Percentiles rank a stretch among this genome's conserved stretches.
These are phyloP conservation scores for Omphalotus guepiniiformis DNA, from an alignment of 768 basidiomycete species.

Conservation along the genomic window DNA sequence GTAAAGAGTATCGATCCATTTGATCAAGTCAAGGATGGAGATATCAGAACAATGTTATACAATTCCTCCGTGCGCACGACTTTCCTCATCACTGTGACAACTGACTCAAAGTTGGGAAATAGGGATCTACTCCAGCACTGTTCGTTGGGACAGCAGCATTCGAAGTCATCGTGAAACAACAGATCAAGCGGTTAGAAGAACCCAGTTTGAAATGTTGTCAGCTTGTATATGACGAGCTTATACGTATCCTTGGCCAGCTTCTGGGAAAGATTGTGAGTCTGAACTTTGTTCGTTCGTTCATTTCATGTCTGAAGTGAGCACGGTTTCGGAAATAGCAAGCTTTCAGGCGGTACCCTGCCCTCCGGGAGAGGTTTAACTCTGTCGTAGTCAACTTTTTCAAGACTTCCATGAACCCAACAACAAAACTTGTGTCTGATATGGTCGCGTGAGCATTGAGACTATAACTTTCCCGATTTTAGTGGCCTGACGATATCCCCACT, in stretches of 20 bases:
- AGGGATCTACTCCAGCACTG: constrained; percentile 94
- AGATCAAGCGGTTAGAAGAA: constrained; percentile 95
- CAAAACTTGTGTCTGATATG: constrained; percentile 90
- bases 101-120: too few species aligned
- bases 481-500: neutral
- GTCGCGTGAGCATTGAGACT: constrained; percentile 63
- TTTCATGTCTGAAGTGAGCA: neutral
- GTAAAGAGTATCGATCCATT: constrained; percentile 96
- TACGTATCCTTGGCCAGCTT: constrained; percentile 90
- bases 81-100: neutral
- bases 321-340: constrained; percentile 60
- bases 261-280: constrained; percentile 79
- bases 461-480: neutral
- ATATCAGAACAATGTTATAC: constrained; percentile 93
- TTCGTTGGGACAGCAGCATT: constrained; percentile 98
- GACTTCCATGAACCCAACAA: constrained; percentile 88
- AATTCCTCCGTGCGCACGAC: constrained; percentile 84
- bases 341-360: constrained; percentile 95
- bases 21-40: constrained; percentile 98
- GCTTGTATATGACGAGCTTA: constrained; percentile 95
- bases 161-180: constrained; percentile 98
- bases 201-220: constrained; percentile 92
- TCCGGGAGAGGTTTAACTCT: constrained; percentile 92
- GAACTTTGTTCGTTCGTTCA: neutral
- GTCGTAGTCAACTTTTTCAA: constrained; percentile 98